Evolutionary conservation across 257 asterid genomes (phyloP), one percentile per base, ranked within the genome.

Genomic region (Penstemon eatonii): DNA sequence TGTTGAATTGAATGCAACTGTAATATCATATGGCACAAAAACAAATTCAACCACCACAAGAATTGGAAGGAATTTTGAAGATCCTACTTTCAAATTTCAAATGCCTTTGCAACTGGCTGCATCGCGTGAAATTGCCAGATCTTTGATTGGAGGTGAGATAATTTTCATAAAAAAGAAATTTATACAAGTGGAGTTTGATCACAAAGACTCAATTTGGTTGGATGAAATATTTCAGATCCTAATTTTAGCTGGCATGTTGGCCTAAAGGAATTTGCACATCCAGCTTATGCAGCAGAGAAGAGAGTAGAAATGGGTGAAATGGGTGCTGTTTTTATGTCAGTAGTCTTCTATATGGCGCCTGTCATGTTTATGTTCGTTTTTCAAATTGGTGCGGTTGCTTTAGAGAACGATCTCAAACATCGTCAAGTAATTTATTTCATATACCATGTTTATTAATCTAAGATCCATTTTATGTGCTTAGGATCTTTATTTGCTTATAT

Each of bases 361-460:
- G 63, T 76, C 8, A 79, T 82, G 82, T 79, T 82, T 52, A 78
- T 80, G 25, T 82, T 79, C 10, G 61, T 64, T 39, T 67, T 77
- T 46, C 80, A 76, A 77, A 66, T 79, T 56, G 76, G 73, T 56
- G 61, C 74, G 46, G 52, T 82, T 58, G 82, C 79, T 69, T 65
- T 40, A 0, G 87, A 82, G 76, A 82, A 82, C 75, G 87, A 82
- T 56, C 87, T 76, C 51, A 82, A 73, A 76, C 82, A 75, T 78
- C 84, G 86, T 5, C 86, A 82, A 76, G 84, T 82, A 72, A 44
- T 13, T 33, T 19, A 63, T 63, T 52, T 13, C 57, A 1, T 25
- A 25, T 25, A 25, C 33, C 33, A 25, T 25, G 33, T 25, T 25
- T 25, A 25, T 25, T 56, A 49, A 56, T 51, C 13, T 19, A 47